Conservation (phyloP, 805 yeast species). For the Candida endomychidarum region DNA sequence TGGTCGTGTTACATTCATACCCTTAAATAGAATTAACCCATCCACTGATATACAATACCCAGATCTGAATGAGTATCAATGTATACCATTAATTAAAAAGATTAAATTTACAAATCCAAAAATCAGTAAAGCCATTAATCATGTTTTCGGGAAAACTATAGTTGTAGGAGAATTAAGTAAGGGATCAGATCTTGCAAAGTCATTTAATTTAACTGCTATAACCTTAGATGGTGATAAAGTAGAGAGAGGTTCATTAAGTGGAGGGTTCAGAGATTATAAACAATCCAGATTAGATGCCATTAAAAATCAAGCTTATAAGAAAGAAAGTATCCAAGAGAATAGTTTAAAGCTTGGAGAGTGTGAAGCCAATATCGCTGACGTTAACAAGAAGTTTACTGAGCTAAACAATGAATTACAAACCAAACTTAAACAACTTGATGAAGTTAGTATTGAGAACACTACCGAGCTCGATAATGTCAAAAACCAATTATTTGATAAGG, state of each 20-base stretch:
- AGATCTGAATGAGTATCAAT: conserved; percentile 51
- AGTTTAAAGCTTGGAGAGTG: conserved; percentile 38
- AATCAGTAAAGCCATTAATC: conserved; percentile 66
- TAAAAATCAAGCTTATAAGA: conserved; percentile 54
- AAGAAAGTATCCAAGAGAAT: conserved; percentile 42
- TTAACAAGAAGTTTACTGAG: conserved; percentile 54
- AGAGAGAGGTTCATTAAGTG: conserved; percentile 82
- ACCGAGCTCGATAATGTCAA: conserved; percentile 38
- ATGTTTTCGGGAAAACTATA: conserved; percentile 78
- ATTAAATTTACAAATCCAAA: conserved; percentile 55
- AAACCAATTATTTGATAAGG: conserved; percentile 40
- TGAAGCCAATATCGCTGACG: conserved; percentile 33
- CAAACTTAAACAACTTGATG: conserved; percentile 43
- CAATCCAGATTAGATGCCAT: conserved; percentile 70
- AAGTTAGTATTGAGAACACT: conserved; percentile 41
- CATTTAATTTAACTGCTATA: conserved; percentile 66
- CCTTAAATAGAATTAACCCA: conserved; percentile 62
- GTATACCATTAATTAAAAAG: conserved; percentile 76
- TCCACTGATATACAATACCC: conserved; percentile 50
- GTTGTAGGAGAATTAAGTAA: conserved; percentile 68
- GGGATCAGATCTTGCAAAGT: conserved; percentile 66
- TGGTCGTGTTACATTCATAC: conserved; percentile 91
- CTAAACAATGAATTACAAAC: conserved; percentile 45
- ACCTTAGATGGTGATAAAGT: conserved; percentile 92
- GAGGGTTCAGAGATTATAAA: conserved; percentile 78